Conservation (phyloP, 106 monocot species). For the Platanthera zijinensis region DNA sequence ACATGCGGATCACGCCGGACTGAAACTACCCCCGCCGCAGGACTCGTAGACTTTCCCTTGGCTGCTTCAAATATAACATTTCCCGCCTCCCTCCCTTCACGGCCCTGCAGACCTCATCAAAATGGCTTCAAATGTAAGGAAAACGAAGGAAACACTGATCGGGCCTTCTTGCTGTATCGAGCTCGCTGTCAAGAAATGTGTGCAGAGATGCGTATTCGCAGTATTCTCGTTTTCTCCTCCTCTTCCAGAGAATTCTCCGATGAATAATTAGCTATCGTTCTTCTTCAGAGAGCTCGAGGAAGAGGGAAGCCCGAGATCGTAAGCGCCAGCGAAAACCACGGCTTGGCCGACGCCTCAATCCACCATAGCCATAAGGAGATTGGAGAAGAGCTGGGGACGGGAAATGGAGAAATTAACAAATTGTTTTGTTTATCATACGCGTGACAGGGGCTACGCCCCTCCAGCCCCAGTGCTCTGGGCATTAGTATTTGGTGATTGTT, state of each 20-base stretch:
- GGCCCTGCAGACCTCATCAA: neutral
- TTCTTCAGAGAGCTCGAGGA: neutral
- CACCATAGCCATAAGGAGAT: neutral
- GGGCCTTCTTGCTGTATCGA: neutral
- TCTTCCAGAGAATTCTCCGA: neutral
- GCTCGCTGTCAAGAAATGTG: neutral
- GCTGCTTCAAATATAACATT: constrained; percentile 41
- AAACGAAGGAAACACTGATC: neutral
- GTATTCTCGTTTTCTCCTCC: neutral
- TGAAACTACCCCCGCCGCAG: neutral
- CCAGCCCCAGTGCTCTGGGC: too few relatives aligned
- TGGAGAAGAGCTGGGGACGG: neutral
- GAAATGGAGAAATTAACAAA: too few relatives aligned
- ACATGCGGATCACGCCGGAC: constrained; percentile 21
- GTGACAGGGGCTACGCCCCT: too few relatives aligned
- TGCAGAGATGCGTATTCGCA: neutral
- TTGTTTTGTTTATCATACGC: too few relatives aligned
- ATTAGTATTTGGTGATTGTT: too few relatives aligned
- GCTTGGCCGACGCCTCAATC: constrained; percentile 8
- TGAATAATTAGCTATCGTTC: neutral
- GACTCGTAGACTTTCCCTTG: constrained; percentile 17
- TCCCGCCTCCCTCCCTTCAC: constrained; percentile 9
- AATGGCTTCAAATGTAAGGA: neutral
- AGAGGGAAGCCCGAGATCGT: neutral
- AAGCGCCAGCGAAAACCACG: constrained; percentile 24